These are phyloP conservation scores for Graphilbum sp. DNA, from an alignment of 2,329 filamentous ascomycete species.

Conservation along the genomic window DNA sequence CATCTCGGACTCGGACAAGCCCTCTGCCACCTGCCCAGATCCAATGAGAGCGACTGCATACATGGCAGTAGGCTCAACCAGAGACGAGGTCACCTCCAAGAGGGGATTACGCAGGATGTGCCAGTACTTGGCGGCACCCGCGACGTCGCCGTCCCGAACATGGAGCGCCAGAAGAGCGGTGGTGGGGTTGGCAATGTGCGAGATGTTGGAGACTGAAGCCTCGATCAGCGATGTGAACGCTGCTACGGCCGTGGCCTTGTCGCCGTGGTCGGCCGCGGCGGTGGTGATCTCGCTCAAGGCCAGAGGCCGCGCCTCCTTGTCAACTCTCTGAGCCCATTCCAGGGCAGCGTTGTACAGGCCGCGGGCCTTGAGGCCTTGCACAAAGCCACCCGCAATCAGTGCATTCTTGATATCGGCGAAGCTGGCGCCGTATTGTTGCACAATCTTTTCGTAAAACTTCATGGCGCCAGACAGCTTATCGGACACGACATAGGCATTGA, in stretches of 20 bases:
- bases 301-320: constrained; percentile 37
- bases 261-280: constrained; percentile 63
- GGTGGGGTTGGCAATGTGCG: constrained; percentile 4
- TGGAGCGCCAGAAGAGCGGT: constrained; percentile 69
- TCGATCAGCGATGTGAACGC: constrained; percentile 45
- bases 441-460: constrained; percentile 72
- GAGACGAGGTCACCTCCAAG: constrained; percentile 40
- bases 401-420: constrained; percentile 51
- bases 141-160: constrained; percentile 65
- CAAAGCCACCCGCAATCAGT: constrained; percentile 57
- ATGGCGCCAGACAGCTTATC: constrained; percentile 67
- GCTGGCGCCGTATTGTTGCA: constrained; percentile 41
- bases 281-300: constrained; percentile 61
- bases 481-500: constrained; percentile 74
- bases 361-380: constrained; percentile 58
- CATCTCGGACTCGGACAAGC: constrained; percentile 57
- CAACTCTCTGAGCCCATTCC: constrained; percentile 51
- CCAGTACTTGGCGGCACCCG: constrained; percentile 68
- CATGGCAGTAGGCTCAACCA: constrained; percentile 83
- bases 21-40: constrained; percentile 70
- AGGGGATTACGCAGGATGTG: constrained; percentile 49
- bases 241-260: constrained; percentile 48
- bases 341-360: constrained; percentile 60
- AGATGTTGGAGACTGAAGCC: constrained; percentile 45
- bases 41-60: constrained; percentile 78